These are phyloP conservation scores for Apostasia ramifera DNA, from an alignment of 106 monocot species.

Conservation along the genomic window DNA sequence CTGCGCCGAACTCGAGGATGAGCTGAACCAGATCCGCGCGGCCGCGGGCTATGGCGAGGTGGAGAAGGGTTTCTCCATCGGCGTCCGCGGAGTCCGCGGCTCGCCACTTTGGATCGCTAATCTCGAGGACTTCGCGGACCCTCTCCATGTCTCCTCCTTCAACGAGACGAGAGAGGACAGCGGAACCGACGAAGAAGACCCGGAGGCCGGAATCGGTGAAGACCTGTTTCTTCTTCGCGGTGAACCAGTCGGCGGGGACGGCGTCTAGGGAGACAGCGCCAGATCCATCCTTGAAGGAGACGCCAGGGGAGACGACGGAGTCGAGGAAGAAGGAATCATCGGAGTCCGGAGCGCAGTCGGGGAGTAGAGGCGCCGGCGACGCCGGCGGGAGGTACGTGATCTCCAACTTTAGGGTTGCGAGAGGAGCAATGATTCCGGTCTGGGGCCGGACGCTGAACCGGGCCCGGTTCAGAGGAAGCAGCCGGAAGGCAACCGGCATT, in stretches of 20 bases:
- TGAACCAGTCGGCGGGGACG: slow-evolving; percentile 50
- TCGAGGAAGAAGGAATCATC: slow-evolving; percentile 47
- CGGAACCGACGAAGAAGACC: slow-evolving; percentile 37
- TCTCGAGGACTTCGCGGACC: slow-evolving; percentile 35
- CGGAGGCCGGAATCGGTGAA: slow-evolving; percentile 36
- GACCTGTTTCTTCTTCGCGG: slow-evolving; percentile 47
- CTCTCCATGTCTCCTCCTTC: slow-evolving; percentile 27
- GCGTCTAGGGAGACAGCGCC: slow-evolving; percentile 15
- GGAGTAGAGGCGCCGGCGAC: slow-evolving; percentile 13
- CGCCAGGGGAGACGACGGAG: slow-evolving; percentile 51
- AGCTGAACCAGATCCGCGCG: slow-evolving; percentile 53
- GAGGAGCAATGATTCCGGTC: slow-evolving; percentile 40
- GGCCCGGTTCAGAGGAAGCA: slow-evolving; percentile 23
- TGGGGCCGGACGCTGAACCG: slow-evolving; percentile 31
- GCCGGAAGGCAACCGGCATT: slow-evolving; percentile 53
- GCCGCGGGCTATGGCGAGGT: slow-evolving; percentile 27
- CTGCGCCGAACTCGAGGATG: slow-evolving; percentile 38
- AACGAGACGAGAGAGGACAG: slow-evolving; percentile 35
- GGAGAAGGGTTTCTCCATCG: slow-evolving; percentile 29
- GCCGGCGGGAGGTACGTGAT: slow-evolving; percentile 23
- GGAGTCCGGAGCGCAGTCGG: slow-evolving; percentile 19
- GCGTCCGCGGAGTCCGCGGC: slow-evolving; percentile 34
- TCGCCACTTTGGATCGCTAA: slow-evolving; percentile 43
- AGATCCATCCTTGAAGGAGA: slow-evolving; percentile 14
- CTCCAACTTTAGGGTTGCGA: slow-evolving; percentile 27